Evolutionary conservation across 1,139 yeast genomes (phyloP).

Genomic region (Geotrichum citri-aurantii): DNA sequence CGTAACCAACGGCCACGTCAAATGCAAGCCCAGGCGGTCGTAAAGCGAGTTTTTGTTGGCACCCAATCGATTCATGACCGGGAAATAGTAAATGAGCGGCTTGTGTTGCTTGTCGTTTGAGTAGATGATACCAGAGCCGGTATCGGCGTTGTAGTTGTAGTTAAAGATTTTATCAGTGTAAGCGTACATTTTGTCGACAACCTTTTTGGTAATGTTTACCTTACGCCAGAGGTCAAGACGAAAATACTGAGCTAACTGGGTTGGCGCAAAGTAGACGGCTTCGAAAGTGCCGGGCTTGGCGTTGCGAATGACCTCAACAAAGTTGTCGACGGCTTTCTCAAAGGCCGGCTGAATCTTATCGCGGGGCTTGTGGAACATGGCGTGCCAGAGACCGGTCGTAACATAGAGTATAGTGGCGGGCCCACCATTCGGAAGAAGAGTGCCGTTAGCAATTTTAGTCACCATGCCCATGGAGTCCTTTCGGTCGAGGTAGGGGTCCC

Average conservation of each 20-base stretch:
- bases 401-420: slow-evolving; percentile 6
- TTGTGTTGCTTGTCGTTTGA: background rate
- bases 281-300: slow-evolving; percentile 7
- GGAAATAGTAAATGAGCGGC: slow-evolving; percentile 1
- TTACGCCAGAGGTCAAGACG: slow-evolving; percentile 7
- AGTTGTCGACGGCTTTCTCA: slow-evolving; percentile 5
- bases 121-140: background rate
- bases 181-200: slow-evolving; percentile 3
- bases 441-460: background rate
- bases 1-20: background rate
- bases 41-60: background rate
- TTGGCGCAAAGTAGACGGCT: slow-evolving; percentile 11
- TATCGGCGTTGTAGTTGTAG: background rate
- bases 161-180: slow-evolving; percentile 9
- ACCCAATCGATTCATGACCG: slow-evolving; percentile 9
- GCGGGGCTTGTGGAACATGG: slow-evolving; percentile 11
- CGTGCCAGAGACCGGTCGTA: slow-evolving; percentile 18
- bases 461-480: background rate
- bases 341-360: background rate
- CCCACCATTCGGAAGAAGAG: background rate
- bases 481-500: slow-evolving; percentile 13
- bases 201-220: background rate
- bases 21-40: slow-evolving; percentile 11
- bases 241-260: slow-evolving; percentile 8
- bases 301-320: slow-evolving; percentile 1